Base-by-base conservation (phyloP, 352 stramenopile species). In the Blastocystis sp. region DNA sequence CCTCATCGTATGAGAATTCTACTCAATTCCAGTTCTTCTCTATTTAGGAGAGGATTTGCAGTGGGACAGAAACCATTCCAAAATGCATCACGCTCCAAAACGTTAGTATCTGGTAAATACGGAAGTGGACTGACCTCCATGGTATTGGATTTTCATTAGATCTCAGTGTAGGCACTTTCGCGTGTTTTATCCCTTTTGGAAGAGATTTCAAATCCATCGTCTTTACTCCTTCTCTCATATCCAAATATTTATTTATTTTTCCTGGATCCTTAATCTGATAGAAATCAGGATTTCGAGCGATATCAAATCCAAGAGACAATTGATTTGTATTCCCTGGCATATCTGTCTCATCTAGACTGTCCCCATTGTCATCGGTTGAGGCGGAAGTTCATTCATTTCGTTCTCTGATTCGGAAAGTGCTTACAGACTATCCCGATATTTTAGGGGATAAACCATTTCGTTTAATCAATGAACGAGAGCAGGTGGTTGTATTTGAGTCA, bases 211-310 rank as follows among this genome's bases (percentile, higher is more conserved):
- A 45, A 84, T 84, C 73, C 73, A 39, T 66, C 73, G 55, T 84
- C 73, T 26, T 69, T 84, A 26, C 29, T 64, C 11, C n/a, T 84
- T 15, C 41, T 84, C 8, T 53, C 47, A 84, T 84, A 84, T 84
- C 73, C 73, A 13, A 45, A 47, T 55, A 8, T 18, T 7, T 66
- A 34, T 50, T 18, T 5, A 23, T 43, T 55, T 64, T 1, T 9
- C 34, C 23, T 23, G n/a, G n/a, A n/a, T 66, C 50, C 73, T 84
- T 84, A 29, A 84, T 26, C 5, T 20, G 20, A 18, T 20, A 84
- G 20, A 15, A 84, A 84, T 68, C 73, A 55, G 11, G 73, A 84
- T 56, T 66, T 13, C 26, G 73, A 84, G 34, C 47, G 73, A 69
- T 29, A 47, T 29, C 47, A 34, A 41, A 53, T 84, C 23, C 73